A percentile compares a stretch with the other conserved stretches of the same genome.
phyloP scores from a whole-genome alignment of 257 asterid genomes.

The Gardenia jasminoides region DNA sequence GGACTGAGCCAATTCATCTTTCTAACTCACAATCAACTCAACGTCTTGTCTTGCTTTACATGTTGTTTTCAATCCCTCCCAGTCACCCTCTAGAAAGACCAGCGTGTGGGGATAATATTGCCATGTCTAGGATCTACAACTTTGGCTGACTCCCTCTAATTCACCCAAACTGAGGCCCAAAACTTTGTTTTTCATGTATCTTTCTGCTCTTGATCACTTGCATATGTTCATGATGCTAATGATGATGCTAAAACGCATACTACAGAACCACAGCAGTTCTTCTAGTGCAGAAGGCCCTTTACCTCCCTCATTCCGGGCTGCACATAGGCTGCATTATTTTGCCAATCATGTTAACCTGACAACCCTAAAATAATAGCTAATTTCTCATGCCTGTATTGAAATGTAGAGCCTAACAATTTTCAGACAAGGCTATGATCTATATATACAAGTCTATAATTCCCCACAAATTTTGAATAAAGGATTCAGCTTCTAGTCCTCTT shows the following conservation, averaged over 20 bases:
- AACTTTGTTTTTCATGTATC: neutral
- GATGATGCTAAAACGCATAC: neutral
- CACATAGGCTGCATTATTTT: neutral
- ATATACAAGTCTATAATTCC: neutral
- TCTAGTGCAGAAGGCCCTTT: neutral
- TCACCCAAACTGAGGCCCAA: conserved; percentile 12
- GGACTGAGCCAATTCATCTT: conserved; percentile 16
- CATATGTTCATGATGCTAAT: neutral
- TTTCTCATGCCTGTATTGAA: neutral
- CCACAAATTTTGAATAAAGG: neutral
- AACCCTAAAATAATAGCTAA: neutral
- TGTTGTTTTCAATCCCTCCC: conserved; percentile 28
- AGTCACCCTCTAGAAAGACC: conserved; percentile 19
- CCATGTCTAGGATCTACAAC: conserved; percentile 13
- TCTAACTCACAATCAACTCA: conserved; percentile 21
- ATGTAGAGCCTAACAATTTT: neutral
- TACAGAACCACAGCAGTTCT: neutral
- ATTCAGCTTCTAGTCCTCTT: neutral
- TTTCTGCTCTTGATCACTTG: conserved; percentile 1
- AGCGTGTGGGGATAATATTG: conserved; percentile 10
- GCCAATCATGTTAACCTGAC: neutral
- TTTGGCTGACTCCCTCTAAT: conserved; percentile 6
- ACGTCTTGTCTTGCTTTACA: conserved; percentile 25
- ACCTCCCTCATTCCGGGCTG: neutral
- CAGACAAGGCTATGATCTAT: neutral